Percentiles rank a stretch among this genome's conserved stretches.
Conservation (phyloP, 768 basidiomycete species). For the Trametes cubensis region DNA sequence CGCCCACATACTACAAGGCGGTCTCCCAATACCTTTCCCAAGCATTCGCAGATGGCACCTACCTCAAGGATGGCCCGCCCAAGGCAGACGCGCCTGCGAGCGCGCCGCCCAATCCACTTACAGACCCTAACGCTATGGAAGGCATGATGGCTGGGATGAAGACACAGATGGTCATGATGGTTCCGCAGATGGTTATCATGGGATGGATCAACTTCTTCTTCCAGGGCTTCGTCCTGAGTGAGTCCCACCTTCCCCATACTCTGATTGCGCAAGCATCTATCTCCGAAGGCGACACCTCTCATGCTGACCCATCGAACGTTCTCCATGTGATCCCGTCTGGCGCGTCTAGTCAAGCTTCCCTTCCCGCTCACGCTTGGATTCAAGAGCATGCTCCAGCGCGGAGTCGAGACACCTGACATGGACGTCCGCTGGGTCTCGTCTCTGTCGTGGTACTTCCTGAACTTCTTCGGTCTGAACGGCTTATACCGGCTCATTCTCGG, state of each 20-base stretch:
- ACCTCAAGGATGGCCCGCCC: slow-evolving; percentile 84
- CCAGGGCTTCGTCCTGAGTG: slow-evolving; percentile 96
- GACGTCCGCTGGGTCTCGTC: slow-evolving; percentile 99
- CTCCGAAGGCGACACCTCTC: background rate
- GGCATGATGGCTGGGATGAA: slow-evolving; percentile 99
- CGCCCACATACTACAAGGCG: slow-evolving; percentile 68
- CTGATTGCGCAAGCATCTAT: slow-evolving; percentile 11
- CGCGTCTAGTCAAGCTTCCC: slow-evolving; percentile 80
- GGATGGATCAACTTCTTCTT: slow-evolving; percentile 99
- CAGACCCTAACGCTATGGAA: slow-evolving; percentile 92
- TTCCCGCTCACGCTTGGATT: slow-evolving; percentile 97
- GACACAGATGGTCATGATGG: slow-evolving; percentile 99
- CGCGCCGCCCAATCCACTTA: slow-evolving; percentile 77
- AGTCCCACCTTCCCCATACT: slow-evolving; percentile 39
- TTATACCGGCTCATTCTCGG: slow-evolving; percentile 93
- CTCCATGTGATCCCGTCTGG: slow-evolving; percentile 9
- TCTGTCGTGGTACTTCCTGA: slow-evolving; percentile 98
- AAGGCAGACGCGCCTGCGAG: slow-evolving; percentile 56
- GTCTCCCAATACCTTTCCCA: slow-evolving; percentile 75
- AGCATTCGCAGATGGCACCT: slow-evolving; percentile 74
- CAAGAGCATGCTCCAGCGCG: slow-evolving; percentile 97
- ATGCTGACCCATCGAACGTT: background rate
- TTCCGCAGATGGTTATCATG: slow-evolving; percentile 98
- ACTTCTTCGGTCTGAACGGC: slow-evolving; percentile 97
- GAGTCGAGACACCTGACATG: slow-evolving; percentile 93